These are phyloP conservation scores for Opeltia flavorubescens DNA, from an alignment of 495 filamentous ascomycete genomes.

Conservation along the genomic window DNA sequence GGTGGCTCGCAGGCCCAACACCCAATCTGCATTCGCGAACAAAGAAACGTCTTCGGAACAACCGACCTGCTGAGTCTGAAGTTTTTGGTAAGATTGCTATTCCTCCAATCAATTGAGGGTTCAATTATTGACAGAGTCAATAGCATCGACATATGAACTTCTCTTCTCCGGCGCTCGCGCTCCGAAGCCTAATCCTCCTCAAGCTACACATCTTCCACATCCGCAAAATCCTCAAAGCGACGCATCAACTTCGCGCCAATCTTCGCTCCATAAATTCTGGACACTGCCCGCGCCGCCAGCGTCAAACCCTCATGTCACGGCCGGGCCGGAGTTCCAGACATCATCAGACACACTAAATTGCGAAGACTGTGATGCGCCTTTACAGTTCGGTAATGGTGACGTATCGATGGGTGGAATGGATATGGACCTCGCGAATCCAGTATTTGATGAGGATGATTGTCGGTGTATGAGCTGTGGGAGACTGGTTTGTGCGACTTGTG, in stretches of 20 bases:
- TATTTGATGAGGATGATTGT: slow-evolving; percentile 1
- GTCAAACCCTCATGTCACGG: not conserved
- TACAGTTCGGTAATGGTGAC: slow-evolving; percentile 5
- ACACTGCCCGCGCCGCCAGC: not conserved
- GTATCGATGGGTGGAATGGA: slow-evolving; percentile 2
- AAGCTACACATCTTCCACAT: slow-evolving; percentile 1
- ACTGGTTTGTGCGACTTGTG: slow-evolving; percentile 16
- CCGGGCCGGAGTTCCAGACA: too few relatives aligned
- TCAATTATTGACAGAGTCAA: not conserved
- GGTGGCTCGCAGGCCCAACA: too few relatives aligned
- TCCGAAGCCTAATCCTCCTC: slow-evolving; percentile 23
- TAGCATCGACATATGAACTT: slow-evolving; percentile 22
- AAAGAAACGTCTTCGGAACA: slow-evolving; percentile 36
- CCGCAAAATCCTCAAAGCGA: slow-evolving; percentile 5
- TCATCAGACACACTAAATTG: not conserved
- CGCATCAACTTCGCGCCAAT: slow-evolving; percentile 12
- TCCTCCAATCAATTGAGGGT: not conserved
- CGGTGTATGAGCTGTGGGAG: slow-evolving; percentile 11
- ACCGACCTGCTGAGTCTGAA: slow-evolving; percentile 30
- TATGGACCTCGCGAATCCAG: not conserved
- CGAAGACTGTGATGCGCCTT: slow-evolving; percentile 14
- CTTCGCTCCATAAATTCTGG: slow-evolving; percentile 3
- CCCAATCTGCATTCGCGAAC: slow-evolving; percentile 36
- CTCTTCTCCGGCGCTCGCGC: slow-evolving; percentile 35
- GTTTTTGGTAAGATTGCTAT: slow-evolving; percentile 25